Conservation (phyloP, 192 early-diverging fungal species). For the Chytriomyces sp. region DNA sequence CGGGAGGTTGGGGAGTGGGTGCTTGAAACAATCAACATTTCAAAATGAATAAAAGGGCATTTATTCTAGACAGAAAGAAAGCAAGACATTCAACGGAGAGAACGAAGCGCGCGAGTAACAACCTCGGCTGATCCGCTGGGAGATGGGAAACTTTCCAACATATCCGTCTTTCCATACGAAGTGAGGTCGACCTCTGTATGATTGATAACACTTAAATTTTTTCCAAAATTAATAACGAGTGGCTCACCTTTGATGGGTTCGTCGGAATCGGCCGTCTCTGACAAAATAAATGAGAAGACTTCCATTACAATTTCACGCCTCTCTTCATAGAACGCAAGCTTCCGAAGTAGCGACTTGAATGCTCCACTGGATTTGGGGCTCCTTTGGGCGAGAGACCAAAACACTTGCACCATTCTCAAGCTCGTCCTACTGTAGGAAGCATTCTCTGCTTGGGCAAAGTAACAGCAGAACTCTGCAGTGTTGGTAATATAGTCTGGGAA, state of each 20-base stretch:
- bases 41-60: background rate
- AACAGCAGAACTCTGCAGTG: conserved; percentile 37
- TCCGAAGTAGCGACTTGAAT: conserved; percentile 35
- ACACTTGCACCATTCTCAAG: conserved; percentile 39
- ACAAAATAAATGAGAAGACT: conserved; percentile 32
- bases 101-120: background rate
- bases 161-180: conserved; percentile 26
- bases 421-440: conserved; percentile 21
- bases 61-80: background rate
- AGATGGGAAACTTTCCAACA: background rate
- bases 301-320: conserved; percentile 12
- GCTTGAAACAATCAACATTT: conserved; percentile 9
- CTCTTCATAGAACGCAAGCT: conserved; percentile 39
- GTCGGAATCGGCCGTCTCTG: conserved; percentile 32
- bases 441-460: conserved; percentile 24
- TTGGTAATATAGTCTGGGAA: conserved; percentile 40
- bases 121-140: background rate
- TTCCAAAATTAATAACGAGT: background rate
- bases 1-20: background rate
- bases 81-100: background rate
- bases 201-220: background rate
- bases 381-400: conserved; percentile 40
- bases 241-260: conserved; percentile 32
- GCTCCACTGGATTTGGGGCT: conserved; percentile 26
- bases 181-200: conserved; percentile 30